These are phyloP conservation scores for Rhododendron ferrugineum DNA, from an alignment of 148 eudicot genomes.

Conservation along the genomic window DNA sequence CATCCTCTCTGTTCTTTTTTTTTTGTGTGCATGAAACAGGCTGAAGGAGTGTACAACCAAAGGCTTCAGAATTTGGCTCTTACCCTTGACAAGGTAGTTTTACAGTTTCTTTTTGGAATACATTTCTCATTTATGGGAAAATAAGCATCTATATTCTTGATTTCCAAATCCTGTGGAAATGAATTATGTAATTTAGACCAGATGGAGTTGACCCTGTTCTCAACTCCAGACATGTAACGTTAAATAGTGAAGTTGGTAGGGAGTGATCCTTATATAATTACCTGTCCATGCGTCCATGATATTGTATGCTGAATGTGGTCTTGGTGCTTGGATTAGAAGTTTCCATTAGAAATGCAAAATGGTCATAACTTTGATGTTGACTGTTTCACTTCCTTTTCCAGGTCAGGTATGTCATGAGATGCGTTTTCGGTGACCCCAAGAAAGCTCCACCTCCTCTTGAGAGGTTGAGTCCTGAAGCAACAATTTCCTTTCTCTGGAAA, in stretches of 20 bases:
- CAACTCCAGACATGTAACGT: background rate
- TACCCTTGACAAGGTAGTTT: constrained; percentile 82
- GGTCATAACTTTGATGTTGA: background rate
- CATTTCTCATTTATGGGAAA: background rate
- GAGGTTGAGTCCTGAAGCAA: constrained; percentile 74
- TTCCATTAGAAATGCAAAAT: background rate
- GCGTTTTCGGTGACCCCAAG: constrained; percentile 94
- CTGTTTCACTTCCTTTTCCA: constrained; percentile 19
- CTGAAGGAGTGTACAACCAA: constrained; percentile 96
- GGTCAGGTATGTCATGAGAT: constrained; percentile 92
- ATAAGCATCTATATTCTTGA: background rate
- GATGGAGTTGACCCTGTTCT: background rate
- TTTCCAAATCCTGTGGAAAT: background rate
- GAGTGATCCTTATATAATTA: background rate
- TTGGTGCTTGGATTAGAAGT: constrained; percentile 2
- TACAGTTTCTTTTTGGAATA: background rate
- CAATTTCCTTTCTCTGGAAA: constrained; percentile 69
- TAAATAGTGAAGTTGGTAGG: background rate
- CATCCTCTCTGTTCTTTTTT: constrained; percentile 6
- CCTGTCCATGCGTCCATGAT: background rate
- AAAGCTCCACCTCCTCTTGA: constrained; percentile 92
- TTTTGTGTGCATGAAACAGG: constrained; percentile 40
- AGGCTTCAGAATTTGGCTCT: constrained; percentile 98
- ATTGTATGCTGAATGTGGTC: background rate
- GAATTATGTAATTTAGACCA: background rate